These are phyloP conservation scores for Gossypium bickii DNA, from an alignment of 345 rosid genomes.

Conservation along the genomic window DNA sequence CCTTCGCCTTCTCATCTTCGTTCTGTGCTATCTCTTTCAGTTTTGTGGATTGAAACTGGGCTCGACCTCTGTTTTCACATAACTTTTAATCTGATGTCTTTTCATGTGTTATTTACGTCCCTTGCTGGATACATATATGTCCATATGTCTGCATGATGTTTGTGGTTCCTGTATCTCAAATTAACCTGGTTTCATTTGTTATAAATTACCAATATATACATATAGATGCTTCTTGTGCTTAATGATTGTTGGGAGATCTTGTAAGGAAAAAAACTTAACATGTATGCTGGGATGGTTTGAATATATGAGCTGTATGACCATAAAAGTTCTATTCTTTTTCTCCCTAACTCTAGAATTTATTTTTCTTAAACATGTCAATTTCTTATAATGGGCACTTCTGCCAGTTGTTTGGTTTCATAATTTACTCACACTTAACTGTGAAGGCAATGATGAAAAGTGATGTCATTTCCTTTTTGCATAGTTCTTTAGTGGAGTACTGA, in stretches of 20 bases:
- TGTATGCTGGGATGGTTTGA: no score
- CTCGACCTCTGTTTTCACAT: not conserved
- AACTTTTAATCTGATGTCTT: not conserved
- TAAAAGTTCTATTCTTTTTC: constrained; percentile 15
- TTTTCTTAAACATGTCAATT: not conserved
- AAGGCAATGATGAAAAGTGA: not conserved
- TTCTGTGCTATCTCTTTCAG: not conserved
- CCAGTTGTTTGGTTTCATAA: not conserved
- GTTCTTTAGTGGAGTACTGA: not conserved
- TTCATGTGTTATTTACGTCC: not conserved
- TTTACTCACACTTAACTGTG: not conserved
- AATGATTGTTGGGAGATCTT: not conserved
- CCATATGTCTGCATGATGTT: not conserved
- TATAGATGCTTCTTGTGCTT: not conserved
- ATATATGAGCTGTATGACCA: not conserved
- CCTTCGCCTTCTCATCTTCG: not conserved
- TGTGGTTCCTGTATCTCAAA: not conserved
- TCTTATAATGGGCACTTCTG: not conserved
- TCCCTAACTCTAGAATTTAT: constrained; percentile 23
- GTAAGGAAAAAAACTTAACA: not conserved
- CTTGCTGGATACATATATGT: not conserved
- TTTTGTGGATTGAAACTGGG: not conserved
- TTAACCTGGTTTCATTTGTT: not conserved
- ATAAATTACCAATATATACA: not conserved
- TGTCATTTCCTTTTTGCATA: not conserved